These are phyloP conservation scores for Medicago lupulina DNA, from an alignment of 306 rosid species.

Conservation along the genomic window DNA sequence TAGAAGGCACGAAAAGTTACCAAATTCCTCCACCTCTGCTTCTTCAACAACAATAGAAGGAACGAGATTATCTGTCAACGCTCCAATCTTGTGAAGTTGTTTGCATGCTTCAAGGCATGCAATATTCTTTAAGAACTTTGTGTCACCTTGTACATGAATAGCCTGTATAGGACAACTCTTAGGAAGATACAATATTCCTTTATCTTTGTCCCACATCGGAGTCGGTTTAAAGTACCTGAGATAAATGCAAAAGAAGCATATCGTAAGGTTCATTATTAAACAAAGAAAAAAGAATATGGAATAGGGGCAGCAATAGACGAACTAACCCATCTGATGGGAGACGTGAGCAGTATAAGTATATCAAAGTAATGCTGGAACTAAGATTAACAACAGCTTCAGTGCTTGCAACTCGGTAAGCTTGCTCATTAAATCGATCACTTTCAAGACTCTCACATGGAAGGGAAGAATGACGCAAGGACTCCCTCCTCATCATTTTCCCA, in stretches of 20 bases:
- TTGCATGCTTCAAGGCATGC: conserved; percentile 96
- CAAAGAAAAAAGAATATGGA: conserved; percentile 13
- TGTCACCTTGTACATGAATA: conserved; percentile 56
- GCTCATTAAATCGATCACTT: conserved; percentile 48
- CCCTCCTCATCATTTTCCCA: conserved; percentile 76
- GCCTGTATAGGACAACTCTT: conserved; percentile 73
- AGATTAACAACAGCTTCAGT: conserved; percentile 74
- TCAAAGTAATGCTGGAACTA: conserved; percentile 66
- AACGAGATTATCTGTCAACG: conserved; percentile 80
- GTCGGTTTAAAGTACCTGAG: conserved; percentile 83
- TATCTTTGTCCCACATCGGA: conserved; percentile 72
- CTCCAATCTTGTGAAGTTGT: conserved; percentile 80
- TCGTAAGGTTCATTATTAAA: conserved; percentile 25
- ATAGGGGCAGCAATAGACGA: conserved; percentile 40
- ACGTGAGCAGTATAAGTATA: conserved; percentile 82
- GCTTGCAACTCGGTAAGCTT: conserved; percentile 68
- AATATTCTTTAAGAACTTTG: conserved; percentile 57
- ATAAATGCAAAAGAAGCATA: conserved; percentile 17
- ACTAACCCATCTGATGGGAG: conserved; percentile 92
- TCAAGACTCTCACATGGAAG: conserved; percentile 59
- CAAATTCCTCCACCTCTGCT: conserved; percentile 53
- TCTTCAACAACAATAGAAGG: conserved; percentile 70
- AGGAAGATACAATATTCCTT: conserved; percentile 69
- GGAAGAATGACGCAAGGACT: conserved; percentile 64
- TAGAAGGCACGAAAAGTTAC: conserved; percentile 46